These are phyloP conservation scores for Polytrichum commune DNA, from an alignment of 225 moss, liverwort and hornwort species.

Conservation along the genomic window DNA sequence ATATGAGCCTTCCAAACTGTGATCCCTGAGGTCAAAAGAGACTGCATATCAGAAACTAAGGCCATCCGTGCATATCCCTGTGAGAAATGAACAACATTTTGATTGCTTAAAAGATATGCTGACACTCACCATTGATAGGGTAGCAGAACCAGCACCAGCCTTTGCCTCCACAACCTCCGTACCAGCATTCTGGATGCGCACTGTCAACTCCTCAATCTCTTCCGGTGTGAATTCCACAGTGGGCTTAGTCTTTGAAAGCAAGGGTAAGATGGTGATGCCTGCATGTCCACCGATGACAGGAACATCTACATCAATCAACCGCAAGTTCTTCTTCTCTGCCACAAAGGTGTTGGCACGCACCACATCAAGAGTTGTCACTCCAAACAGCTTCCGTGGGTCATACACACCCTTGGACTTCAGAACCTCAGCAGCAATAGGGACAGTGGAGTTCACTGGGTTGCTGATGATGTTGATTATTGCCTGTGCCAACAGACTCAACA, in stretches of 20 bases:
- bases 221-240: slow-evolving; percentile 67
- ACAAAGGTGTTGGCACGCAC: slow-evolving; percentile 98
- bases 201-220: slow-evolving; percentile 79
- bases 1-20: no score
- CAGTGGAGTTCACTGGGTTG: slow-evolving; percentile 97
- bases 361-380: slow-evolving; percentile 94
- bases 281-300: slow-evolving; percentile 98
- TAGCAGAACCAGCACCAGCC: slow-evolving; percentile 95
- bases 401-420: slow-evolving; percentile 80
- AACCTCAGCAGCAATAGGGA: slow-evolving; percentile 93
- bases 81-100: no score
- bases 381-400: slow-evolving; percentile 82
- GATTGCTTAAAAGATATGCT: background rate
- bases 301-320: slow-evolving; percentile 82
- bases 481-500: slow-evolving; percentile 8
- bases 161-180: slow-evolving; percentile 99
- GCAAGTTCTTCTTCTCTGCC: slow-evolving; percentile 65
- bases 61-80: no score
- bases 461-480: slow-evolving; percentile 89
- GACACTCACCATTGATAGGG: slow-evolving; percentile 79
- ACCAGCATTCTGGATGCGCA: slow-evolving; percentile 95
- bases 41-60: no score
- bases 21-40: no score
- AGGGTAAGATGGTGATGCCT: slow-evolving; percentile 90
- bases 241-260: slow-evolving; percentile 84